Evolutionary conservation across 768 basidiomycete genomes (phyloP).

Genomic region (Termitomyces sp.): DNA sequence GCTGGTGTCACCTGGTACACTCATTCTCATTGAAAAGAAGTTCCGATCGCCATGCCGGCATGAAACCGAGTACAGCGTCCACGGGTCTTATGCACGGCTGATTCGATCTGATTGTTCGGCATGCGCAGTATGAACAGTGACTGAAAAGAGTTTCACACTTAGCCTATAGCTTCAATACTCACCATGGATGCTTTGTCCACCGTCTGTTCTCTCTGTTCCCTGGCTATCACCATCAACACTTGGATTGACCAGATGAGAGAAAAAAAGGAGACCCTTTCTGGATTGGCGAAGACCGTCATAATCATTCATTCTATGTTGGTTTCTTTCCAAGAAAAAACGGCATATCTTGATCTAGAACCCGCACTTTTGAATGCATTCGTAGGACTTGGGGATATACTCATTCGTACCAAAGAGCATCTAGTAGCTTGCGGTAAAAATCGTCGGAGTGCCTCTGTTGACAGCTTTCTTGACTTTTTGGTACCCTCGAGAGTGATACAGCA

Average conservation of each 20-base stretch:
- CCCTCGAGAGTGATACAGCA: constrained; percentile 10
- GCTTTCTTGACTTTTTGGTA: constrained; percentile 4
- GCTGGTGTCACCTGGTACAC: neutral
- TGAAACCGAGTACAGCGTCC: neutral
- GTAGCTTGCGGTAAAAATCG: neutral
- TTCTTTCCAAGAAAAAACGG: constrained; percentile 7
- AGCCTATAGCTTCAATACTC: neutral
- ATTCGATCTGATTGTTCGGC: neutral
- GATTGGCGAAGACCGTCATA: constrained; percentile 8
- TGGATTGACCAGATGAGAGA: constrained; percentile 15
- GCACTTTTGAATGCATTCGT: constrained; percentile 11
- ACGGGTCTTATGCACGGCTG: neutral
- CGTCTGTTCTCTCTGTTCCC: constrained; percentile 11
- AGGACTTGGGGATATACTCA: constrained; percentile 14
- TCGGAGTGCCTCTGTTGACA: constrained; percentile 2
- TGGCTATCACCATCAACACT: constrained; percentile 7
- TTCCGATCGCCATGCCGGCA: neutral
- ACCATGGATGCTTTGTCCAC: constrained; percentile 11
- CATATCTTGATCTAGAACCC: constrained; percentile 9
- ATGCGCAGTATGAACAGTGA: neutral
- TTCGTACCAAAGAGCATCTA: constrained; percentile 13
- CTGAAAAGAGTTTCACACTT: neutral
- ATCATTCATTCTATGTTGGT: constrained; percentile 9
- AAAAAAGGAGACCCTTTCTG: constrained; percentile 10
- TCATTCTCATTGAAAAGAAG: neutral